These are phyloP conservation scores for Apiotrichum akiyoshidainum DNA, from an alignment of 1,284 basidiomycete genomes.

Conservation along the genomic window DNA sequence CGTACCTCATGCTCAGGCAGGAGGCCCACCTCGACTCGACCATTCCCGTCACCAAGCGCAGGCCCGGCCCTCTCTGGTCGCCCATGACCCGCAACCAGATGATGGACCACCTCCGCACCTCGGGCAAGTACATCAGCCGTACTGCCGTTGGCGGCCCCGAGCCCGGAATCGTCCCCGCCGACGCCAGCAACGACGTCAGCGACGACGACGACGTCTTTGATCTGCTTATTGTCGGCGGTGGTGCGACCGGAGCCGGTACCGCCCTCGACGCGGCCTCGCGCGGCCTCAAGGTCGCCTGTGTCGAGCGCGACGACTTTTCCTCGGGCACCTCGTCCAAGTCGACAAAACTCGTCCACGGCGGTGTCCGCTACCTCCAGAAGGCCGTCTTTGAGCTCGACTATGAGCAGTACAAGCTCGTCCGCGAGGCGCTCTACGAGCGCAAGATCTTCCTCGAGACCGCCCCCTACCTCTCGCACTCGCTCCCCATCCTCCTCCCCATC, in stretches of 20 bases:
- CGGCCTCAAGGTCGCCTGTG: constrained; percentile 86
- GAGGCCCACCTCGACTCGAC: constrained; percentile 14
- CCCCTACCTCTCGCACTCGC: constrained; percentile 84
- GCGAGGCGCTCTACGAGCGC: constrained; percentile 88
- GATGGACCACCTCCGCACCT: constrained; percentile 51
- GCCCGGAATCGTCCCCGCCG: constrained; percentile 30
- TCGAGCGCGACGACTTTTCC: constrained; percentile 90
- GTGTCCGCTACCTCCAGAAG: constrained; percentile 95
- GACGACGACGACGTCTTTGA: constrained; percentile 66
- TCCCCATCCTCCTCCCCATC: constrained; percentile 60
- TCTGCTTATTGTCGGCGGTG: constrained; percentile 80
- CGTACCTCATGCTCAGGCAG: constrained; percentile 23
- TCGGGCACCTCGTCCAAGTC: constrained; percentile 94
- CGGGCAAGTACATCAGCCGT: constrained; percentile 43
- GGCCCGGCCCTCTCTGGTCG: constrained; percentile 53
- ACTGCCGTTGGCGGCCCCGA: constrained; percentile 36
- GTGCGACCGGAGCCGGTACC: constrained; percentile 90
- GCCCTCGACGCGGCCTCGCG: constrained; percentile 90
- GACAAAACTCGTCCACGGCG: constrained; percentile 96
- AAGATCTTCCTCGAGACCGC: constrained; percentile 92
- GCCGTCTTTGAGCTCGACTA: constrained; percentile 95
- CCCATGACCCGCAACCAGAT: constrained; percentile 53
- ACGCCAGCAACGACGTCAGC: constrained; percentile 28
- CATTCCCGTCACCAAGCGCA: constrained; percentile 35
- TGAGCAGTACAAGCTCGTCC: constrained; percentile 90